Conservation (phyloP, 2,329 filamentous ascomycete species). For the Karstenula rhodostoma region DNA sequence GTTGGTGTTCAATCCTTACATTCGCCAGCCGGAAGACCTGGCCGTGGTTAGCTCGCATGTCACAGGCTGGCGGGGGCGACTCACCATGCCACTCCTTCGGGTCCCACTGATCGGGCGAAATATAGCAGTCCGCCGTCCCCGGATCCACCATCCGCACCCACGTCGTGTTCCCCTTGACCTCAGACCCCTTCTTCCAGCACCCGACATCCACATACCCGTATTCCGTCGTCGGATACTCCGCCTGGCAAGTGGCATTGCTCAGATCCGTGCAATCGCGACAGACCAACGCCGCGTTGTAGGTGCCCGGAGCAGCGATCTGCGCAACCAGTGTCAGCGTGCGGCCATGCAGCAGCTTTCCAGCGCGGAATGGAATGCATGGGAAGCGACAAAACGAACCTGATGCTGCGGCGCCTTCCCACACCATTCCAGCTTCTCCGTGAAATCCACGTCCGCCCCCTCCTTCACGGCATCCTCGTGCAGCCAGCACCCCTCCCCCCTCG, state of each 20-base stretch:
- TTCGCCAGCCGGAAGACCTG: conserved; percentile 3
- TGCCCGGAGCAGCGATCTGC: neutral
- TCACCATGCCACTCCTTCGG: conserved; percentile 11
- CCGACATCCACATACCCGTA: conserved; percentile 9
- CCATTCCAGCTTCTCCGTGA: conserved; percentile 4
- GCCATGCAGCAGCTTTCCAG: too few relatives aligned
- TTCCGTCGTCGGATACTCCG: neutral
- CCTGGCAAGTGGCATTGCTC: conserved; percentile 3
- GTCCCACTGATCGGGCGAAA: conserved; percentile 8
- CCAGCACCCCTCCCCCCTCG: conserved; percentile 6
- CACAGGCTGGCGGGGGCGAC: neutral
- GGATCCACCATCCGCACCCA: conserved; percentile 6
- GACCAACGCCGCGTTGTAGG: neutral
- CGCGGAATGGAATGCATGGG: neutral
- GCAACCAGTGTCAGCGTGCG: neutral
- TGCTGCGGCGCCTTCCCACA: conserved; percentile 8
- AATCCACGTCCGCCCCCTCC: conserved; percentile 8
- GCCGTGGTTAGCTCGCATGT: neutral
- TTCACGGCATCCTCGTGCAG: conserved; percentile 8
- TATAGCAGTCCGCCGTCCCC: neutral
- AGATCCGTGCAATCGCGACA: conserved; percentile 13
- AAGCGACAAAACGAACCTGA: neutral
- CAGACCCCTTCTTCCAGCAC: conserved; percentile 8
- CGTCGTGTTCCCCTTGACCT: conserved; percentile 3
- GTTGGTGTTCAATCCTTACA: neutral